phyloP scores from a whole-genome alignment of 768 basidiomycete genomes.

The Calocybe gangraenosa region DNA sequence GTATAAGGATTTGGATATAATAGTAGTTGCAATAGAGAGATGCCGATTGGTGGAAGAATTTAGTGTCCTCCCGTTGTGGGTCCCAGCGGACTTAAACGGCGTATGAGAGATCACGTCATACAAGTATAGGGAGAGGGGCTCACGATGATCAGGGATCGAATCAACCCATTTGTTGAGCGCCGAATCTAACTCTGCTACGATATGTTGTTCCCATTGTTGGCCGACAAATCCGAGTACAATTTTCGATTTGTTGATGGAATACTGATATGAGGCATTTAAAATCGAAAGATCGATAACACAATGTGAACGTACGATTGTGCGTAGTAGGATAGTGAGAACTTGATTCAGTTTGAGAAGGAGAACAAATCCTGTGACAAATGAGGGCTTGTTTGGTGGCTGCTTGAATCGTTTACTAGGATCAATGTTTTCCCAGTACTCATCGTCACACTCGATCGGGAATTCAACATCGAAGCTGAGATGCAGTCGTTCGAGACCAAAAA shows the following conservation, averaged over 20 bases:
- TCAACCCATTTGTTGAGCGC: constrained; percentile 72
- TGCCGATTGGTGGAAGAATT: constrained; percentile 60
- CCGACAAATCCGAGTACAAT: constrained; percentile 59
- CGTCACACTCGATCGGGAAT: constrained; percentile 58
- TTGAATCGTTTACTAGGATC: constrained; percentile 59
- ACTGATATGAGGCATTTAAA: constrained; percentile 37
- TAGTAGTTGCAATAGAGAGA: constrained; percentile 47
- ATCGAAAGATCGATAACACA: neutral
- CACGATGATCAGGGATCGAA: constrained; percentile 56
- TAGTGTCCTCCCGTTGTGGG: constrained; percentile 37
- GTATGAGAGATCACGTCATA: neutral
- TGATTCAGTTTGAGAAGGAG: constrained; percentile 55
- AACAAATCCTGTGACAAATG: constrained; percentile 51
- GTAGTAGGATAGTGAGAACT: constrained; percentile 57
- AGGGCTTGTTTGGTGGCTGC: constrained; percentile 64
- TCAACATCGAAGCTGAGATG: constrained; percentile 67
- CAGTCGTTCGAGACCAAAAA: neutral
- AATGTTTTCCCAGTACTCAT: constrained; percentile 70
- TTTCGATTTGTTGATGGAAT: constrained; percentile 79
- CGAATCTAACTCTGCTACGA: constrained; percentile 69
- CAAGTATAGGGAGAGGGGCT: constrained; percentile 14
- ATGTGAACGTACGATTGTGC: constrained; percentile 53
- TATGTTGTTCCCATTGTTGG: constrained; percentile 60
- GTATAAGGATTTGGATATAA: constrained; percentile 66
- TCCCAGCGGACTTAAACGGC: constrained; percentile 45